Evolutionary conservation across 2,329 filamentous ascomycete genomes (phyloP), one percentile per base, ranked within the genome.

Genomic region (Mycosphaerella sp.): DNA sequence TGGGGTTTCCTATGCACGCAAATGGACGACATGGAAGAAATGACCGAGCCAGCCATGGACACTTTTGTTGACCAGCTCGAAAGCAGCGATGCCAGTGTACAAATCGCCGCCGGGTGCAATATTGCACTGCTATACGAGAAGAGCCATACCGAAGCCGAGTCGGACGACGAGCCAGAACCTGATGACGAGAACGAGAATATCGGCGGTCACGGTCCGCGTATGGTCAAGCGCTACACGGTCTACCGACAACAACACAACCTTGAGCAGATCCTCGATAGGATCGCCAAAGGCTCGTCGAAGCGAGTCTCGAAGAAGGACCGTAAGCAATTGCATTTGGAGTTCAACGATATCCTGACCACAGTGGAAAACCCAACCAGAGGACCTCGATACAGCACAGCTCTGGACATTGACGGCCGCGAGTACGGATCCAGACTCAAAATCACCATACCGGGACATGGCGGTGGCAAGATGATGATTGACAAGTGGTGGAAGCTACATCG

Each of bases 51-150:
- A 25, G 85, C 87, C 13, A 79, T 93, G 61, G 86, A 93, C 47
- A 83, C 85, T 1, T 89, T 95, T 60, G 82, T 87, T 37, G 89
- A 95, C 42, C 89, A 95, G 68, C 83, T 95, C 14, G 83, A 90
- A 53, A 89, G 86, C 66, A 76, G 76, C 28, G 83, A 89, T 52
- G 73, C 82, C 0, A 74, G 79, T 7, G 86, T 95, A 1, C 87
- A 93, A 63, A 81, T 88, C 41, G 81, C 85, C 3, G 85, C 88
- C 0, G 88, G 85, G 3, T 80, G 85, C 63, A 87, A 87, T 66
- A 89, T 95, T 53, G 89, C 89, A 0, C 74, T 94, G 8, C 75
- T 95, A 9, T 91, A 87, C 62, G 89, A 95, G 68, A 85, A 86
- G 55, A 80, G 78, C 52, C 82, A 79, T 66, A 79, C 77, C 0